Percentiles rank a stretch among this genome's conserved stretches.
Conservation (phyloP, 177 flowering plant genomes). For the Vitis hybrid region DNA sequence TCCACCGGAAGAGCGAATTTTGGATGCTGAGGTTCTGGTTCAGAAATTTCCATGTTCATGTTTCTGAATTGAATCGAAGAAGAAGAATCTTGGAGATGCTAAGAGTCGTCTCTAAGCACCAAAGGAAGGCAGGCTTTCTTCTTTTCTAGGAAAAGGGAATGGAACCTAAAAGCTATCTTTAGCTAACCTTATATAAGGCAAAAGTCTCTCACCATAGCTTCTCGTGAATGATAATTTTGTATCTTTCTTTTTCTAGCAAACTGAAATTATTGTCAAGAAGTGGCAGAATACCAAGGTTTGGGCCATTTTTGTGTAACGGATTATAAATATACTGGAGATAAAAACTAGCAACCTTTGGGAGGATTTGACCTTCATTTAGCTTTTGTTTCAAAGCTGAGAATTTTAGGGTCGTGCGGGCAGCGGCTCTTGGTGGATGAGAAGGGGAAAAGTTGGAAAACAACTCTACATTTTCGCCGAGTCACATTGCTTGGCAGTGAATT, state of each 20-base stretch:
- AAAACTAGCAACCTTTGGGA: neutral
- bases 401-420: neutral
- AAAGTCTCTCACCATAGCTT: neutral
- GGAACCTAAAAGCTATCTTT: slow-evolving; percentile 2
- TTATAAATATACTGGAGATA: neutral
- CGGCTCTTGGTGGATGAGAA: slow-evolving; percentile 9
- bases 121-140: neutral
- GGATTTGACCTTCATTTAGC: neutral
- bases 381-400: neutral
- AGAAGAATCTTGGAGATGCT: neutral
- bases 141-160: slow-evolving; percentile 6
- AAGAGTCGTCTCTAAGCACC: no score
- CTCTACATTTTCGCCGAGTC: slow-evolving; percentile 4
- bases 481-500: slow-evolving; percentile 2
- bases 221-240: neutral
- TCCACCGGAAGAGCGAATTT: slow-evolving; percentile 75
- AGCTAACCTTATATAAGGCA: slow-evolving; percentile 2
- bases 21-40: slow-evolving; percentile 13
- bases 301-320: slow-evolving; percentile 3
- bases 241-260: neutral
- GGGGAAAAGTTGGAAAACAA: neutral
- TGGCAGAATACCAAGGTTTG: neutral
- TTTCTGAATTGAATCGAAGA: neutral
- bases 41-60: slow-evolving; percentile 25
- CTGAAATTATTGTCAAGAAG: neutral